phyloP scores from a whole-genome alignment of 352 stramenopile species.

The Phytophthora hybrid region DNA sequence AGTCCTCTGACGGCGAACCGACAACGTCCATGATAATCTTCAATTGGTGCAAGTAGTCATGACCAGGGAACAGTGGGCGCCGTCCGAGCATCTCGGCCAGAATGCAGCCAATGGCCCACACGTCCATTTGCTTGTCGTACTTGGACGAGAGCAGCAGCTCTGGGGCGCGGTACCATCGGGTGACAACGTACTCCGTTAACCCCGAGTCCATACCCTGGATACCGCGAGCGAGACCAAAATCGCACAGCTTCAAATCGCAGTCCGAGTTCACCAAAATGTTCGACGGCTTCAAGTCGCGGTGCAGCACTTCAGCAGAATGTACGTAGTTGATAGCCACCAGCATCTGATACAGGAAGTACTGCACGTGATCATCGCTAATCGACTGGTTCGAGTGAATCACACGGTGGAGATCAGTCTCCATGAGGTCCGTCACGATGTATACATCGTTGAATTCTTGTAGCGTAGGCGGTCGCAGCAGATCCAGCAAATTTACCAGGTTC shows the following conservation, averaged over 20 bases:
- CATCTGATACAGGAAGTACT: conserved; percentile 88
- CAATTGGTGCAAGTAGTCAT: conserved; percentile 89
- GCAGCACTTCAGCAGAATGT: conserved; percentile 80
- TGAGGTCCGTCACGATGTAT: conserved; percentile 85
- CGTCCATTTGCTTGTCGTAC: conserved; percentile 91
- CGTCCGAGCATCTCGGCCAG: conserved; percentile 88
- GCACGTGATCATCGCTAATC: conserved; percentile 81
- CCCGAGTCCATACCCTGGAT: conserved; percentile 79
- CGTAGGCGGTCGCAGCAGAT: conserved; percentile 81
- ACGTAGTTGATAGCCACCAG: conserved; percentile 82
- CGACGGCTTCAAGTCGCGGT: conserved; percentile 81
- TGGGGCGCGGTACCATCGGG: conserved; percentile 92
- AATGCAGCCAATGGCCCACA: conserved; percentile 91
- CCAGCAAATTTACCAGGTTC: conserved; percentile 84
- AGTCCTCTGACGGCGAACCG: conserved; percentile 78
- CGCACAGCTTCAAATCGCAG: conserved; percentile 83
- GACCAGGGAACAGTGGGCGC: conserved; percentile 84
- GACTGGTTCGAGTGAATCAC: conserved; percentile 87
- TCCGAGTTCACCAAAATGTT: conserved; percentile 87
- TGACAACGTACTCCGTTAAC: conserved; percentile 93
- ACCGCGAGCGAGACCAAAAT: conserved; percentile 81
- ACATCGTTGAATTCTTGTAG: conserved; percentile 92
- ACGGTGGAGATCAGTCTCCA: conserved; percentile 81
- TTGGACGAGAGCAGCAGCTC: conserved; percentile 93
- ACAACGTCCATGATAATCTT: conserved; percentile 94